Conservation (phyloP, 73 alveolate species). For the Blepharisma japonicum region DNA sequence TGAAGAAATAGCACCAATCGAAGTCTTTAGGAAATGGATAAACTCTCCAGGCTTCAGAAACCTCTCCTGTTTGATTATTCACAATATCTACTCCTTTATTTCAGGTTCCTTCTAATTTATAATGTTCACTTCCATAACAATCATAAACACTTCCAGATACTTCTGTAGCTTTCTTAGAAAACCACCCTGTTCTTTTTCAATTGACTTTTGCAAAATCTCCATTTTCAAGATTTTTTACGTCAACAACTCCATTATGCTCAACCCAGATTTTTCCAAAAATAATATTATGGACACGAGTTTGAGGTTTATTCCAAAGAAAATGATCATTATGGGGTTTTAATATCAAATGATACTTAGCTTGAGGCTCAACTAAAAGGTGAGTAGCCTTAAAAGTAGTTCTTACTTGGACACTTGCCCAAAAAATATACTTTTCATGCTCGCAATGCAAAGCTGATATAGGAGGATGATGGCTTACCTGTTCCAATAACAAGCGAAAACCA, state of each 20-base stretch:
- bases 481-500: slow-evolving; percentile 66
- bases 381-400: slow-evolving; percentile 81
- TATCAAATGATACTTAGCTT: slow-evolving; percentile 74
- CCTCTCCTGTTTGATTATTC: slow-evolving; percentile 50
- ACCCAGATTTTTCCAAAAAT: slow-evolving; percentile 75
- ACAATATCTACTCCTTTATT: slow-evolving; percentile 58
- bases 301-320: slow-evolving; percentile 76
- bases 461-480: slow-evolving; percentile 92
- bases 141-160: slow-evolving; percentile 79
- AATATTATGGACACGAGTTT: slow-evolving; percentile 75
- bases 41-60: slow-evolving; percentile 59
- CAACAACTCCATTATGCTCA: slow-evolving; percentile 86
- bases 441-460: slow-evolving; percentile 93
- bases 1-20: slow-evolving; percentile 67
- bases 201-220: slow-evolving; percentile 68
- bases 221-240: slow-evolving; percentile 63
- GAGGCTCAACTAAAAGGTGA: slow-evolving; percentile 76
- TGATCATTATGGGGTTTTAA: slow-evolving; percentile 74
- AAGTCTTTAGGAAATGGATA: slow-evolving; percentile 77
- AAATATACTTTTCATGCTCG: slow-evolving; percentile 68
- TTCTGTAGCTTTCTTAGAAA: slow-evolving; percentile 59
- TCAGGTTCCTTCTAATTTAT: slow-evolving; percentile 85
- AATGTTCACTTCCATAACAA: slow-evolving; percentile 58
- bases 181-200: slow-evolving; percentile 78
- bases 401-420: slow-evolving; percentile 85